These are phyloP conservation scores for Paramecium primaurelia DNA, from an alignment of 73 alveolate genomes.

Conservation along the genomic window DNA sequence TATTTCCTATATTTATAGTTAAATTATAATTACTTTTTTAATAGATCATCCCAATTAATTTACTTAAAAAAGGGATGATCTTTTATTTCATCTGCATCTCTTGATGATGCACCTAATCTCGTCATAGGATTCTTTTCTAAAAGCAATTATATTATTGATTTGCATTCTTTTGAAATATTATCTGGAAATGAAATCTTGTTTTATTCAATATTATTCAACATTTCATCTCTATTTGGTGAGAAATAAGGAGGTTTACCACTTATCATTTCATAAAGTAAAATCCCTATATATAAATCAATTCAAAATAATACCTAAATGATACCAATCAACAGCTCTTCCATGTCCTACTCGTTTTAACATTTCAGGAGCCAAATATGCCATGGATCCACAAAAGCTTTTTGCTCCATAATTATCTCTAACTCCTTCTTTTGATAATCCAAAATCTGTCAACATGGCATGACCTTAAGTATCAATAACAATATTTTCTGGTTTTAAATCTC, in stretches of 20 bases:
- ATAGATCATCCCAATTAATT: constrained; percentile 64
- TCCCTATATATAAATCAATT: constrained; percentile 79
- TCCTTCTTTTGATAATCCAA: constrained; percentile 78
- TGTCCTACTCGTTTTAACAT: constrained; percentile 71
- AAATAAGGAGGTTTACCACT: constrained; percentile 47
- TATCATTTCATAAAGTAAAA: constrained; percentile 35
- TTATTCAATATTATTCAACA: not conserved
- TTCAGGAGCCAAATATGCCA: constrained; percentile 86
- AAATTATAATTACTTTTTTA: not conserved
- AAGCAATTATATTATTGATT: constrained; percentile 23
- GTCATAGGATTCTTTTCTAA: constrained; percentile 67
- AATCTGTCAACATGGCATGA: constrained; percentile 77
- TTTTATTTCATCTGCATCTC: constrained; percentile 76
- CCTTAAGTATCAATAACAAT: constrained; percentile 75
- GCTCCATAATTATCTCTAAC: constrained; percentile 62
- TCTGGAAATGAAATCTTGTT: constrained; percentile 4
- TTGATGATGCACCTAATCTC: constrained; percentile 76
- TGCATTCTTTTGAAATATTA: constrained; percentile 34
- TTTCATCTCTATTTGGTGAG: constrained; percentile 37
- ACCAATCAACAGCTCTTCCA: constrained; percentile 74
- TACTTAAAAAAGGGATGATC: constrained; percentile 70
- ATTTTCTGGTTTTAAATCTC: constrained; percentile 84
- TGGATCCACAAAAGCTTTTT: constrained; percentile 79
- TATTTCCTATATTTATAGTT: constrained; percentile 1
- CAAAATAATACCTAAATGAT: constrained; percentile 66